Evolutionary conservation across 805 yeast genomes (phyloP).

Genomic region (Aciculoconidium aculeatum): DNA sequence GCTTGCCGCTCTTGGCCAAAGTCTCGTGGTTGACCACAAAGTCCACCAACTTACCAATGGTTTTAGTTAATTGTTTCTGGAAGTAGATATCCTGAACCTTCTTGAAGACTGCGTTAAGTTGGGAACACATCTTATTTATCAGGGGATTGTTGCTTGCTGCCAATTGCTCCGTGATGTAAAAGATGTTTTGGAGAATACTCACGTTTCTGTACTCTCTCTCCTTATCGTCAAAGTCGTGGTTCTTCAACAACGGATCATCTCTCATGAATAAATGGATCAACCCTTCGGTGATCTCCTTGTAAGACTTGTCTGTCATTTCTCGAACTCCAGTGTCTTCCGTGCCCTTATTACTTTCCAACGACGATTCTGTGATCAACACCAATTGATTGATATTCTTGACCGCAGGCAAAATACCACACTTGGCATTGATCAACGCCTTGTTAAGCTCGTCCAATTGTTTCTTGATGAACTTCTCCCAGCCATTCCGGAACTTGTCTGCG

Average conservation of each 20-base stretch:
- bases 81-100: conserved; percentile 27
- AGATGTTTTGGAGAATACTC: conserved; percentile 34
- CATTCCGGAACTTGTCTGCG: conserved; percentile 42
- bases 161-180: conserved; percentile 29
- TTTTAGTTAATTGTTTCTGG: conserved; percentile 31
- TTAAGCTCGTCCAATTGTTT: conserved; percentile 42
- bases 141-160: conserved; percentile 15
- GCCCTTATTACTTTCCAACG: conserved; percentile 20
- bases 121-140: conserved; percentile 17
- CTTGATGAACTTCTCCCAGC: conserved; percentile 58
- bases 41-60: conserved; percentile 62
- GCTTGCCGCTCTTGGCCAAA: conserved; percentile 44
- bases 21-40: conserved; percentile 62
- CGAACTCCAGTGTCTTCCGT: conserved; percentile 15
- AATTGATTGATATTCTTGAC: conserved; percentile 30
- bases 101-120: conserved; percentile 23
- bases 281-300: conserved; percentile 27
- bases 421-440: conserved; percentile 30
- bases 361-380: conserved; percentile 27
- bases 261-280: conserved; percentile 29
- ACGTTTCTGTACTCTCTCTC: conserved; percentile 38
- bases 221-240: conserved; percentile 38
- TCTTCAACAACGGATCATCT: conserved; percentile 40
- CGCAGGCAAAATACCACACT: conserved; percentile 30
- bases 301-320: conserved; percentile 23